phyloP scores from a whole-genome alignment of 2,329 filamentous ascomycete genomes.

The Phoma sp. region DNA sequence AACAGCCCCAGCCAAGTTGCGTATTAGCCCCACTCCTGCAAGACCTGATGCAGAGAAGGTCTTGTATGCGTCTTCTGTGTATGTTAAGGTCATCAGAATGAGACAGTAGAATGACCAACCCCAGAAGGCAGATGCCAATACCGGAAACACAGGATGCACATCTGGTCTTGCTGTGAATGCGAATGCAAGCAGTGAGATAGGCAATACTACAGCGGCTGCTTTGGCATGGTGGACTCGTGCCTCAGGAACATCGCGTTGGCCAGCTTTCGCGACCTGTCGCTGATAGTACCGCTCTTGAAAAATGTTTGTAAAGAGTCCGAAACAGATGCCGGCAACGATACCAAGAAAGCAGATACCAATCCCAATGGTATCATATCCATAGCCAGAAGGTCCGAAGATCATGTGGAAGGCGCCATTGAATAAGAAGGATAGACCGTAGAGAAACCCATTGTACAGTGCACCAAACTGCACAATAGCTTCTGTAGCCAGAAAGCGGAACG shows the following conservation, averaged over 20 bases:
- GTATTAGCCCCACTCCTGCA: constrained; percentile 49
- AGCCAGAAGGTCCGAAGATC: constrained; percentile 55
- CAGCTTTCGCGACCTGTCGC: constrained; percentile 37
- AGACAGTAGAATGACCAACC: constrained; percentile 59
- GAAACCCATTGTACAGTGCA: constrained; percentile 57
- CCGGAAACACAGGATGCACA: constrained; percentile 52
- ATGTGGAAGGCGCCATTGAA: constrained; percentile 58
- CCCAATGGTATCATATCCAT: constrained; percentile 49
- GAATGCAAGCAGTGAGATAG: constrained; percentile 44
- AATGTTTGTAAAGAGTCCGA: constrained; percentile 53
- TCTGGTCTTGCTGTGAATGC: constrained; percentile 41
- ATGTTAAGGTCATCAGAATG: constrained; percentile 58
- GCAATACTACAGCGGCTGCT: constrained; percentile 49
- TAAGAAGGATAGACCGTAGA: constrained; percentile 57
- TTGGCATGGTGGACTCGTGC: constrained; percentile 51
- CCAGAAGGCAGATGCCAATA: constrained; percentile 57
- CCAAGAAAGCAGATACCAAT: constrained; percentile 52
- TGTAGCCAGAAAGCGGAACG: constrained; percentile 54
- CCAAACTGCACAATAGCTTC: constrained; percentile 57
- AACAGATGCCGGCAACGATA: constrained; percentile 49
- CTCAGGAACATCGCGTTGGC: constrained; percentile 49
- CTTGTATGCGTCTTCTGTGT: constrained; percentile 58
- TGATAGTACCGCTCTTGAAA: constrained; percentile 55
- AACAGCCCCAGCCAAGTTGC: constrained; percentile 46
- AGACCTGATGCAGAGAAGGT: constrained; percentile 51